A percentile compares a stretch with the other conserved stretches of the same genome.
These are phyloP conservation scores for Saccharomycopsis babjevae DNA, from an alignment of 805 yeast species.

Conservation along the genomic window DNA sequence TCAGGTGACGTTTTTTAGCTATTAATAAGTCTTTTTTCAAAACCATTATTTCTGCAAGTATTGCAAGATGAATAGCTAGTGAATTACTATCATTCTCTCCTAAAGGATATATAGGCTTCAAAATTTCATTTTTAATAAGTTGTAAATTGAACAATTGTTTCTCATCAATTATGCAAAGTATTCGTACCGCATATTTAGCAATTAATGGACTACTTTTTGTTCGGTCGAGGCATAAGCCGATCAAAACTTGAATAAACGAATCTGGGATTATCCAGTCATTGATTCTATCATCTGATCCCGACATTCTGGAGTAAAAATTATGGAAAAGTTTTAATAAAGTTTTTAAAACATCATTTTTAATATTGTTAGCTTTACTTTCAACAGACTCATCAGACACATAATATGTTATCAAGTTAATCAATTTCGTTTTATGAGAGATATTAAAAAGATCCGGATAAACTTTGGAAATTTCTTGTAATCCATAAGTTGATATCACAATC, in stretches of 20 bases:
- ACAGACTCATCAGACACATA: not conserved
- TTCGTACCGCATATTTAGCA: slow-evolving; percentile 54
- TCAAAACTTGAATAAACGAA: slow-evolving; percentile 1
- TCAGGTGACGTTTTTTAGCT: not conserved
- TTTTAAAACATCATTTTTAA: slow-evolving; percentile 31
- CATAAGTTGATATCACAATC: not conserved
- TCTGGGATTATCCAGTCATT: not conserved
- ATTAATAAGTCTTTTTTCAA: not conserved
- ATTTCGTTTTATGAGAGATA: not conserved
- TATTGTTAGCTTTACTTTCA: not conserved
- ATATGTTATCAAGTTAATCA: not conserved
- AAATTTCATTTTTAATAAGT: slow-evolving; percentile 28
- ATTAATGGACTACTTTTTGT: slow-evolving; percentile 44
- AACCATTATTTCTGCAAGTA: slow-evolving; percentile 42
- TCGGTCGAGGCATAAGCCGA: not conserved
- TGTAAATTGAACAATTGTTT: slow-evolving; percentile 31
- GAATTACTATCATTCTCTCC: slow-evolving; percentile 26
- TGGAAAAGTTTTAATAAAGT: slow-evolving; percentile 29
- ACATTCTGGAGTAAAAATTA: not conserved
- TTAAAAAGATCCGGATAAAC: not conserved
- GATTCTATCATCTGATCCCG: not conserved
- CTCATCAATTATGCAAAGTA: slow-evolving; percentile 33
- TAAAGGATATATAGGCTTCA: slow-evolving; percentile 41
- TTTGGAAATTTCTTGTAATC: not conserved
- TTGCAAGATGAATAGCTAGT: slow-evolving; percentile 47